Evolutionary conservation across 2,329 filamentous ascomycete species (phyloP), one percentile per base, ranked within the genome.

Genomic region (Amphichorda felina): DNA sequence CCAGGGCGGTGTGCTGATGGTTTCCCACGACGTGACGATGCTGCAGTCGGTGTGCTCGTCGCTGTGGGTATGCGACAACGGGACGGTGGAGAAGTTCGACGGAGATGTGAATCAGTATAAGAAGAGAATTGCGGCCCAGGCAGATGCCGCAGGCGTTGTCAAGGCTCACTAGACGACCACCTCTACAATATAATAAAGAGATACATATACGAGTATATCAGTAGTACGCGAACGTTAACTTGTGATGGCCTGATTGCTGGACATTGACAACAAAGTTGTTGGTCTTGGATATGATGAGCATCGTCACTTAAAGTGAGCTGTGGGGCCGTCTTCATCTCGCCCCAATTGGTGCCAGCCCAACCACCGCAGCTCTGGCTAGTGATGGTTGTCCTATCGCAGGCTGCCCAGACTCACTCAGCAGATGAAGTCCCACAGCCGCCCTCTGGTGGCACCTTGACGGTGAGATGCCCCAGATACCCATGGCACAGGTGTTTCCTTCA

Each of bases 21-120:
- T 98, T 38, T 94, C 84, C 52, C 91, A 98, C 81, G 91, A 98
- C 55, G 91, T 98, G 36, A 96, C 91, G 1, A 95, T 98, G 86
- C 59, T 98, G 58, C 87, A 94, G 66, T 94, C 83, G 36, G 91
- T 98, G 26, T 98, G 91, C 61, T 91, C 70, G 34, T 91, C 80
- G 54, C 63, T 98, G 51, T 98, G 91, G 91, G 89, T 98, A 43
- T 98, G 91, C 53, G 91, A 98, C 56, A 70, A 81, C 40, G 91
- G 91, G 8, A 91, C 81, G 2, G 88, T 98, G 15, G 86, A 94
- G 72, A 88, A 95, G 64, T 98, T 98, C 63, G 78, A 82, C 41
- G 91, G 91, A 24, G 88, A 93, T 49, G 88, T 98, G 35, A 84
- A 94, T 61, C 79, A 84, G 42, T 98, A 98, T 68, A 98, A 98